Base-by-base conservation (phyloP, 768 basidiomycete genomes). In the Trametes elegans region DNA sequence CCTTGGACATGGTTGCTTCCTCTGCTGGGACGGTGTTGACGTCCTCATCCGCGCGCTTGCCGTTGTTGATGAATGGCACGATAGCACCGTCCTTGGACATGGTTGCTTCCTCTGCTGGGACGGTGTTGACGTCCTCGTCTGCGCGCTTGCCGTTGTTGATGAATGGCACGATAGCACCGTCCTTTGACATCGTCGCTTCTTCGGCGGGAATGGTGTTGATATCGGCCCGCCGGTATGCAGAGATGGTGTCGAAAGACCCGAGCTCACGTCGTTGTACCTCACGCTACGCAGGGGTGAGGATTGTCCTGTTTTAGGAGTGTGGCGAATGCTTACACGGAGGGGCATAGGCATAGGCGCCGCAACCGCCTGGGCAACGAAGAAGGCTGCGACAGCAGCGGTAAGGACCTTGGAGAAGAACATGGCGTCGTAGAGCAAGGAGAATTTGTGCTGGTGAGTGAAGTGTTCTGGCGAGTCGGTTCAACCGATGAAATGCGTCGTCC, bases 381-480 rank as follows among this genome's bases (percentile, higher is more conserved):
- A 66, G 58, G 75, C 59, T 52, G 76, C 68, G 47, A 76, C 57
- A 50, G 76, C 68, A 50, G 74, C 64, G 53, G 79, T 57, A 51
- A 75, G 59, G 46, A 76, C 64, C 49, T 77, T 51, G 62, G 77
- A 57, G 53, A 70, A 59, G 66, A 81, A 72, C 83, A 85, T 84
- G 68, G 59, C 38, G 61, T 57, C 44, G 61, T 48, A 46, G 48
- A 55, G 28, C 55, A 38, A 62, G 59, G 63, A 38, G 46, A 55
- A 46, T 53, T 56, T 29, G 65, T 64, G 62, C 51, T 58, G 59
- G 52, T 58, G 60, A 59, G 57, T 46, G 55, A 58, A 53, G 42
- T 59, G 57, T 50, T 52, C 31, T 51, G 63, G 50, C 53, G 58
- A 58, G 35, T 61, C 66, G 68, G 66, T 53, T 67, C 63, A 66